These are phyloP conservation scores for Entomophthora muscae DNA, from an alignment of 371 early-diverging fungal species.

Conservation along the genomic window DNA sequence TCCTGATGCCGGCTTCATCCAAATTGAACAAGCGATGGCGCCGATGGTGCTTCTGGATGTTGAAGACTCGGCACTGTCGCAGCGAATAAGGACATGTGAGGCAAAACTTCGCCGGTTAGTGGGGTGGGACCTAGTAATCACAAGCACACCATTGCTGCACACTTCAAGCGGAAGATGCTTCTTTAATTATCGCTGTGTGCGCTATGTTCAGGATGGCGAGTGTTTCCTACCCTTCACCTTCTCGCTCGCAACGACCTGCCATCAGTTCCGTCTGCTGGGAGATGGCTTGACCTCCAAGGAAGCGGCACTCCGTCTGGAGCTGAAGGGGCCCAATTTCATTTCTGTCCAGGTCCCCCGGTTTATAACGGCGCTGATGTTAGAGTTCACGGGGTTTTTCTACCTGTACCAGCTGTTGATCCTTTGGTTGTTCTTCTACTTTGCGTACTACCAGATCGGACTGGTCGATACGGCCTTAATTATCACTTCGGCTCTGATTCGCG, in stretches of 20 bases:
- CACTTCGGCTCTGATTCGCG: conserved; percentile 49
- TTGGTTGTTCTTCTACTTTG: conserved; percentile 53
- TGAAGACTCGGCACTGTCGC: conserved; percentile 16
- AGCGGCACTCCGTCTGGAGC: conserved; percentile 30
- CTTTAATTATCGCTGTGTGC: conserved; percentile 54
- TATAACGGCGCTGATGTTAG: conserved; percentile 28
- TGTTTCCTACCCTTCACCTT: conserved; percentile 25
- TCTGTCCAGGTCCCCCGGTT: conserved; percentile 34
- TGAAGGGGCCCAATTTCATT: conserved; percentile 52
- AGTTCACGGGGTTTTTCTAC: conserved; percentile 55
- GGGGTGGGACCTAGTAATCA: conserved; percentile 19
- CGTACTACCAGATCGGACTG: conserved; percentile 54
- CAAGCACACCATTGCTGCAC: conserved; percentile 17
- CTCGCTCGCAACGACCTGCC: too few relatives aligned
- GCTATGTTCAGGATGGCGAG: conserved; percentile 31
- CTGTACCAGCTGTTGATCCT: conserved; percentile 53
- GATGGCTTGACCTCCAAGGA: conserved; percentile 36
- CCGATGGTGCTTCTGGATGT: too few relatives aligned
- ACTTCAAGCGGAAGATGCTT: conserved; percentile 27
- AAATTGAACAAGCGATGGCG: too few relatives aligned
- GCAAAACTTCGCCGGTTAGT: conserved; percentile 9
- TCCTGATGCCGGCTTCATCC: conserved; percentile 27
- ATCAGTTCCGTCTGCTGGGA: conserved; percentile 32
- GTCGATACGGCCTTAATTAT: conserved; percentile 50
- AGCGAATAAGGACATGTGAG: conserved; percentile 19